These are phyloP conservation scores for Suhomyces emberorum DNA, from an alignment of 805 yeast genomes.

Conservation along the genomic window DNA sequence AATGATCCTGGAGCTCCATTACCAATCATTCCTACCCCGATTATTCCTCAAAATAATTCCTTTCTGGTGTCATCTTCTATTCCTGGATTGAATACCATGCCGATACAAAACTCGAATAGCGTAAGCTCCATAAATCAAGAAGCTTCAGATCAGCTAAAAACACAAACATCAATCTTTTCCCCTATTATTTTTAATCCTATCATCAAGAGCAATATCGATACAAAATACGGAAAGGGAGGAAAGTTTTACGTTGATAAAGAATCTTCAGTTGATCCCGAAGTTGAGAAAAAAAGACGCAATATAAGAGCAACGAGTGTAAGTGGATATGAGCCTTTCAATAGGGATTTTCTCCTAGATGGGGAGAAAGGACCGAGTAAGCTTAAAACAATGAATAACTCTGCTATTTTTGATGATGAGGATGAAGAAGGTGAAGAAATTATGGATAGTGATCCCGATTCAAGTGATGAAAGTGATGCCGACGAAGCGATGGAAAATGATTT, in stretches of 20 bases:
- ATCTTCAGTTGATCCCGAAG: constrained; percentile 19
- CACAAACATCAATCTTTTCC: constrained; percentile 64
- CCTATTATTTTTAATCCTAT: constrained; percentile 81
- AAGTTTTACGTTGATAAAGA: constrained; percentile 66
- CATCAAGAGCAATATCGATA: constrained; percentile 71
- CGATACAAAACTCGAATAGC: not conserved
- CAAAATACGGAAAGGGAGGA: constrained; percentile 87
- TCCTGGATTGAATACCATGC: not conserved
- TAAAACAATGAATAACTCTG: not conserved
- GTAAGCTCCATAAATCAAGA: not conserved
- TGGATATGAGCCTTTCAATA: constrained; percentile 11
- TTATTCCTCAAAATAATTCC: constrained; percentile 27
- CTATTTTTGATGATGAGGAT: not conserved
- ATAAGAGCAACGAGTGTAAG: constrained; percentile 35
- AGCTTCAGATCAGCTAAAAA: constrained; percentile 1
- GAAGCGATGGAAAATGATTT: constrained; percentile 23
- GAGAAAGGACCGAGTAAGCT: constrained; percentile 4
- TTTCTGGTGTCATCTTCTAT: constrained; percentile 4
- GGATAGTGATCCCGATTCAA: constrained; percentile 5
- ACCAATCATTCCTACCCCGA: constrained; percentile 53
- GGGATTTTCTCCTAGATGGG: constrained; percentile 3
- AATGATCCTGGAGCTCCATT: constrained; percentile 84
- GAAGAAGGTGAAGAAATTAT: too few species aligned
- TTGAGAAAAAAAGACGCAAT: constrained; percentile 15
- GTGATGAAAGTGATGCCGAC: constrained; percentile 38